Conservation (phyloP, 164 flowering plant species). For the Sedum album region DNA sequence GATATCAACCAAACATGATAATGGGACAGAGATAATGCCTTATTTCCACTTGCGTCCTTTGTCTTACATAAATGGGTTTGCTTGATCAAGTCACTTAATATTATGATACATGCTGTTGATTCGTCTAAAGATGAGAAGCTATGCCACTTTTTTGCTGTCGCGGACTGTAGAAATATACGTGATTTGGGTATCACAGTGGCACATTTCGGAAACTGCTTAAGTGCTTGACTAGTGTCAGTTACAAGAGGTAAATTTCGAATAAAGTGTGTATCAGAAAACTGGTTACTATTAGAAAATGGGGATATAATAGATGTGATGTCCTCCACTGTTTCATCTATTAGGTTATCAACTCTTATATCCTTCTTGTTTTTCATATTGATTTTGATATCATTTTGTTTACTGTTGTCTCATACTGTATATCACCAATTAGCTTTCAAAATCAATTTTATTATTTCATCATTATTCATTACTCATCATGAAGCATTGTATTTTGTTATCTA, state of each 20-base stretch:
- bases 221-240: neutral
- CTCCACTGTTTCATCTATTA: too few species aligned
- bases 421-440: too few species aligned
- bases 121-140: neutral
- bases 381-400: too few species aligned
- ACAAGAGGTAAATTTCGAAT: conserved; percentile 17
- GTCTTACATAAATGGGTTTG: conserved; percentile 40
- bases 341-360: too few species aligned
- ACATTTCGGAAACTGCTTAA: neutral
- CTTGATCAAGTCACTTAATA: conserved; percentile 14
- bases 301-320: too few species aligned
- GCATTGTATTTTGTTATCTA: too few species aligned
- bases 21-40: neutral
- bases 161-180: neutral
- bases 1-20: neutral
- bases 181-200: neutral
- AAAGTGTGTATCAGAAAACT: too few species aligned
- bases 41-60: conserved; percentile 18
- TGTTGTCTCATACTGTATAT: too few species aligned
- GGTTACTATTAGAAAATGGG: too few species aligned
- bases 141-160: neutral
- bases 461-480: too few species aligned
- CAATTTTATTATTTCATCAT: too few species aligned
- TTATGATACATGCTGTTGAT: neutral
- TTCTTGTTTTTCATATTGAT: too few species aligned